Evolutionary conservation across 768 basidiomycete genomes (phyloP).

Genomic region (Inosperma sp.): DNA sequence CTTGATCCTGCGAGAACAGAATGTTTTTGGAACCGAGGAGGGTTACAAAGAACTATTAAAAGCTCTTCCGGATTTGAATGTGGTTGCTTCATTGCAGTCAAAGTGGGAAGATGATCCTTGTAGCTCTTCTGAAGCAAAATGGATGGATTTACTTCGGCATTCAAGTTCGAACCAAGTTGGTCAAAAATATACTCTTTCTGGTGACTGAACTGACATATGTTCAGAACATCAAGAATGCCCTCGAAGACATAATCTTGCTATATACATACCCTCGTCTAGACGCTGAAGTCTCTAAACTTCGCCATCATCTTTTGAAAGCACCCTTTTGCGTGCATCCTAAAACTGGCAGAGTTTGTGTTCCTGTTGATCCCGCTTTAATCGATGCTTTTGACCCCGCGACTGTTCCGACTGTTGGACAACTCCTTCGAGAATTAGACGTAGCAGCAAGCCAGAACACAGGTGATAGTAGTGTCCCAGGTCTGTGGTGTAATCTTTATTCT

Average conservation of each 20-base stretch:
- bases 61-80: conserved; percentile 61
- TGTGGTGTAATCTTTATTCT: conserved; percentile 9
- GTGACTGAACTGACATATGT: conserved; percentile 7
- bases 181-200: conserved; percentile 6
- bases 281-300: conserved; percentile 94
- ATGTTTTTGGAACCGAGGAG: conserved; percentile 67
- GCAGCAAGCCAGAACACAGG: conserved; percentile 27
- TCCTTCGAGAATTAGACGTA: conserved; percentile 75
- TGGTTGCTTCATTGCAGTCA: conserved; percentile 44
- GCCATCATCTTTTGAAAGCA: conserved; percentile 96
- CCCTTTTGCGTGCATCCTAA: conserved; percentile 97
- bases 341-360: conserved; percentile 94
- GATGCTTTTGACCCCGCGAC: conserved; percentile 77
- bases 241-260: conserved; percentile 87
- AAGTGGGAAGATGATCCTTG: conserved; percentile 55
- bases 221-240: conserved; percentile 40
- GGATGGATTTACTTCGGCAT: conserved; percentile 58
- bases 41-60: conserved; percentile 73
- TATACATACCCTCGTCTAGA: conserved; percentile 97
- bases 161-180: conserved; percentile 35
- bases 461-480: conserved; percentile 50
- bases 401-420: conserved; percentile 83
- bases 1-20: conserved; percentile 76
- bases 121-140: conserved; percentile 64
- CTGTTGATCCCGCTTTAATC: conserved; percentile 71